Base-by-base conservation (phyloP, 2,329 filamentous ascomycete genomes). In the Aspergillus viridinutans region DNA sequence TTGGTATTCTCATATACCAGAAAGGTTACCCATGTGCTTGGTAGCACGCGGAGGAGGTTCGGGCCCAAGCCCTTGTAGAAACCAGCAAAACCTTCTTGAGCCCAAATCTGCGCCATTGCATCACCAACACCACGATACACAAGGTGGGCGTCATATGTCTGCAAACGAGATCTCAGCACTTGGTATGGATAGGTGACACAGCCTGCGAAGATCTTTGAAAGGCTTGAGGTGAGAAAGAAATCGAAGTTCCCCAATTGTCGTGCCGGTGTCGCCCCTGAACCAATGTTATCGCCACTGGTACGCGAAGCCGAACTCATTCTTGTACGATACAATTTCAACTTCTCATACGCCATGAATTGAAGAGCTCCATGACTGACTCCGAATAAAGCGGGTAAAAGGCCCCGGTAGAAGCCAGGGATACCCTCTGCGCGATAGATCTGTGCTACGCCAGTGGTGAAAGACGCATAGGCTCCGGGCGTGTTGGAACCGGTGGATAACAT, bases 21-120 rank as follows among this genome's bases (percentile, higher is more conserved):
- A 71, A 99, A 97, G 1, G 93, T 97, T 54, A 97, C 90, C 84
- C 94, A 96, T 3, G 94, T 97, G 32, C 92, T 92, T 3, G 94
- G 94, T 73, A 99, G 80, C 28, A 97, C 94, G 59, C 94, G 84
- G 53, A 96, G 80, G n/a, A 96, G 83, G 63, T 93, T 96, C 0
- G 93, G 92, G 43, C 90, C 85, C 56, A 97, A 78, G 1, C 94
- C 94, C 63, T 92, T 90, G 74, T 97, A 99, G 74, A 97, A 97
- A 0, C 93, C 93, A 9, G 83, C 78, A 32, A 89, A 58, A 0
- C 94, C 92, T 69, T 97, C 92, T 64, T 90, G 87, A 54, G 69
- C 77, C 86, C 90, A 96, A 29, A 95, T 86, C 75, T 89, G 86
- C 57, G 70, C 72, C 55, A 89, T 80, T 10, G 93, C 91, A 65